A percentile compares a stretch with the other conserved stretches of the same genome.
phyloP scores from a whole-genome alignment of 2,329 filamentous ascomycete species.

The Leptosphaerulina australis region DNA sequence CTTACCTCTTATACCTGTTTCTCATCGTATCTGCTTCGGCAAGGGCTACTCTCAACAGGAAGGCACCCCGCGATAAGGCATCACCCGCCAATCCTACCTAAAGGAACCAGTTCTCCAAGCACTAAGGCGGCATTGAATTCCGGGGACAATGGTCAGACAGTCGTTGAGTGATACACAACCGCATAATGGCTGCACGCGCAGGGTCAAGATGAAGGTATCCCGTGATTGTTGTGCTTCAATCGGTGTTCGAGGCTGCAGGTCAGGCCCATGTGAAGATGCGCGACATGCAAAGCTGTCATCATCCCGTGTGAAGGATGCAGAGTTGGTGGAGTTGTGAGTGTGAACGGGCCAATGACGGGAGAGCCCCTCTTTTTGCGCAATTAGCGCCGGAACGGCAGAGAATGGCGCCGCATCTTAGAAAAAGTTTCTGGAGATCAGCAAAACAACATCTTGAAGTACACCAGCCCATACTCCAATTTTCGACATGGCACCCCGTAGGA shows the following conservation, averaged over 20 bases:
- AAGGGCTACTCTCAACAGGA: slow-evolving; percentile 17
- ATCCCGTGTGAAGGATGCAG: slow-evolving; percentile 10
- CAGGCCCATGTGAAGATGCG: slow-evolving; percentile 16
- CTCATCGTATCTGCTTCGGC: slow-evolving; percentile 12
- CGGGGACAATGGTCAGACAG: slow-evolving; percentile 11
- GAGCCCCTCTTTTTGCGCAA: slow-evolving; percentile 9
- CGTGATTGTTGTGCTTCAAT: slow-evolving; percentile 10
- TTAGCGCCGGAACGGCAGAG: slow-evolving; percentile 11
- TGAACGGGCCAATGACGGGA: slow-evolving; percentile 12
- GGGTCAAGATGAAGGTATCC: slow-evolving; percentile 1
- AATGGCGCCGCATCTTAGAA: neutral
- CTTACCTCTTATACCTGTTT: slow-evolving; percentile 12
- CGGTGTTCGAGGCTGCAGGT: slow-evolving; percentile 10
- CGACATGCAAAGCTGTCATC: slow-evolving; percentile 14
- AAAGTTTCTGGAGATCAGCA: neutral
- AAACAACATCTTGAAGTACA: neutral
- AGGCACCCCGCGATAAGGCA: slow-evolving; percentile 19
- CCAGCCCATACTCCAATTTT: neutral
- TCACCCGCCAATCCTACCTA: slow-evolving; percentile 13
- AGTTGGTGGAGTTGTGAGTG: neutral
- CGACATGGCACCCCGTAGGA: slow-evolving; percentile 49
- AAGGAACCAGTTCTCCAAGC: slow-evolving; percentile 4
- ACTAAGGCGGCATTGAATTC: slow-evolving; percentile 12
- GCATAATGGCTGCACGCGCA: slow-evolving; percentile 14
- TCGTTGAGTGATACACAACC: slow-evolving; percentile 14